Evolutionary conservation across 2,329 filamentous ascomycete species (phyloP), one percentile per base, ranked within the genome.

Genomic region (Trichophyton mentagrophytes): DNA sequence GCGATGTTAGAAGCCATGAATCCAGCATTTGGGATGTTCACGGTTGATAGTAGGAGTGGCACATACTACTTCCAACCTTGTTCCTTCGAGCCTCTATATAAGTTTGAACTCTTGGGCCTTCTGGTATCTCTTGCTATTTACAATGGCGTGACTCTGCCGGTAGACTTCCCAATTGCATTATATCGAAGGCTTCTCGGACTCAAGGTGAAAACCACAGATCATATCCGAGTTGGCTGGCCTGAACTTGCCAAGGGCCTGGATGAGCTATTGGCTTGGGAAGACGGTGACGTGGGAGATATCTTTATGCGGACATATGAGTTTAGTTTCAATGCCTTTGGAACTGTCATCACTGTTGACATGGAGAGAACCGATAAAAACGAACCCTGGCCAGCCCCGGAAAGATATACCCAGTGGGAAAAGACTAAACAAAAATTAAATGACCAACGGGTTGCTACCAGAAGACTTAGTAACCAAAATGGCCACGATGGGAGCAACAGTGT

Each of bases 61-160:
- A 87, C 93, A 80, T 85, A 86, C 9, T 99, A 90, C 89, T 96
- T 99, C 67, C 84, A 87, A 56, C 89, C 92, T 0, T 84, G 85
- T 4, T 89, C 90, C 3, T 75, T 89, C 6, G 90, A 95, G 63
- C 89, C 90, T 1, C 78, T 88, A 5, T 93, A 92, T 83, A 93
- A 93, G 69, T 97, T 88, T 67, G 90, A 97, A 72, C 81, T 97
- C 20, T 79, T 96, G 36, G 93, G 93, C 0, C 74, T 96, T 9
- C 76, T 97, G n/a, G 80, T 96, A 64, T 95, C 89, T 0, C 79
- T 99, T 17, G 93, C 93, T 3, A 77, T 97, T 3, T 96, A 93
- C 75, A 99, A 99, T 66, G 92, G 92, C 1, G 79, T 97, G 25
- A 96, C 91, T 0, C 78, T 99, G 0, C 93, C 93, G 0, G 81